Evolutionary conservation across 768 basidiomycete species (phyloP).

Genomic region (Mycena leptocephala): DNA sequence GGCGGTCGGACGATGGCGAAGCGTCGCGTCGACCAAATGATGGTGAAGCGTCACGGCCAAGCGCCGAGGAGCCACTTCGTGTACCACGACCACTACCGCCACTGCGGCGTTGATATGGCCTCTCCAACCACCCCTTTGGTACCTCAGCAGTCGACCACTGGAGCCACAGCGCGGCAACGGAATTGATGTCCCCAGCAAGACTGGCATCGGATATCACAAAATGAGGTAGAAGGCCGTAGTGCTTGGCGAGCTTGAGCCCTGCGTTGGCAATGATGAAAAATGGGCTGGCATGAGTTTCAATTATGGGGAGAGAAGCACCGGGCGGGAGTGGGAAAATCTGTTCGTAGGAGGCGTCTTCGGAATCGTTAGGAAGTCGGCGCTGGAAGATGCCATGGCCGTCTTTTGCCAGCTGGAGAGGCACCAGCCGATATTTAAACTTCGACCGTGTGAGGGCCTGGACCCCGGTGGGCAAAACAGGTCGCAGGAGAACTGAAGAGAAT

Average conservation of each 20-base stretch:
- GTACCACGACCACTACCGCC: not conserved
- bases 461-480: not conserved
- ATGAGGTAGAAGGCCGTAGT: not conserved
- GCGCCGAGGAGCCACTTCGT: not conserved
- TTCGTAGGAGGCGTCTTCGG: not conserved
- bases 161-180: not conserved
- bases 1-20: conserved; percentile 1
- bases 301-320: not conserved
- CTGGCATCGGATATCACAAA: not conserved
- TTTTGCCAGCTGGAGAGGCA: not conserved
- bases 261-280: conserved; percentile 7
- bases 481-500: not conserved
- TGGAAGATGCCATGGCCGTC: not conserved
- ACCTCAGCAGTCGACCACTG: not conserved
- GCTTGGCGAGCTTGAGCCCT: not conserved
- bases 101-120: not conserved
- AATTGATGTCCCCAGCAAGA: not conserved
- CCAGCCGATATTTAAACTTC: conserved; percentile 8
- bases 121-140: not conserved
- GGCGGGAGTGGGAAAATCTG: not conserved
- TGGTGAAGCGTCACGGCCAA: too few relatives aligned
- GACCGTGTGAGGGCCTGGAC: too few relatives aligned
- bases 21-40: too few relatives aligned
- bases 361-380: not conserved
- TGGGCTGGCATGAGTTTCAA: not conserved